Evolutionary conservation across 495 filamentous ascomycete species (phyloP).

Genomic region (Recurvomyces mirabilis): DNA sequence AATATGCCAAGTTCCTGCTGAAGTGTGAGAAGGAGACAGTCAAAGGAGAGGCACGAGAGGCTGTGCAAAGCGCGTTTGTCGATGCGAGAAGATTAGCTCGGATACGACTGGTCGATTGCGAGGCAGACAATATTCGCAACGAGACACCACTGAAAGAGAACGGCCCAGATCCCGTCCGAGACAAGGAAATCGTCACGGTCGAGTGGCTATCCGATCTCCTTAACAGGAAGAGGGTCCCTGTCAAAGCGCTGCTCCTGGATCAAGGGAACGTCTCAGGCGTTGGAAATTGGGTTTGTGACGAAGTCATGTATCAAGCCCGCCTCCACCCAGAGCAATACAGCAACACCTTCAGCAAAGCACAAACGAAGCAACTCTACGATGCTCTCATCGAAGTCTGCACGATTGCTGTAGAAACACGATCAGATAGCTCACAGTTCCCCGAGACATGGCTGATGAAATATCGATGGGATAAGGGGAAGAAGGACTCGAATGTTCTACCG

Average conservation of each 20-base stretch:
- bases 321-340: constrained; percentile 89
- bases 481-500: constrained; percentile 57
- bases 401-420: constrained; percentile 64
- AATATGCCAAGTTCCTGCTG: constrained; percentile 76
- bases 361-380: constrained; percentile 61
- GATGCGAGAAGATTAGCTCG: constrained; percentile 67
- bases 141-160: constrained; percentile 73
- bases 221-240: constrained; percentile 60
- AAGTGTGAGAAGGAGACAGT: constrained; percentile 46
- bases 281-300: constrained; percentile 96
- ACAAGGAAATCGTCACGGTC: constrained; percentile 59
- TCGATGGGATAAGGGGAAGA: constrained; percentile 83
- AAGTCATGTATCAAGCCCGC: constrained; percentile 75
- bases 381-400: constrained; percentile 68
- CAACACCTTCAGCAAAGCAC: constrained; percentile 61
- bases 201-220: constrained; percentile 61
- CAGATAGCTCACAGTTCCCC: constrained; percentile 73
- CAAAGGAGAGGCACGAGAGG: constrained; percentile 10
- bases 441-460: constrained; percentile 86
- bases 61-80: constrained; percentile 56
- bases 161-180: constrained; percentile 85
- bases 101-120: constrained; percentile 72
- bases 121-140: constrained; percentile 62
- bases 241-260: constrained; percentile 79
- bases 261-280: constrained; percentile 87